Evolutionary conservation across 1,284 basidiomycete species (phyloP).

Genomic region (Ceraceosorus guamensis): DNA sequence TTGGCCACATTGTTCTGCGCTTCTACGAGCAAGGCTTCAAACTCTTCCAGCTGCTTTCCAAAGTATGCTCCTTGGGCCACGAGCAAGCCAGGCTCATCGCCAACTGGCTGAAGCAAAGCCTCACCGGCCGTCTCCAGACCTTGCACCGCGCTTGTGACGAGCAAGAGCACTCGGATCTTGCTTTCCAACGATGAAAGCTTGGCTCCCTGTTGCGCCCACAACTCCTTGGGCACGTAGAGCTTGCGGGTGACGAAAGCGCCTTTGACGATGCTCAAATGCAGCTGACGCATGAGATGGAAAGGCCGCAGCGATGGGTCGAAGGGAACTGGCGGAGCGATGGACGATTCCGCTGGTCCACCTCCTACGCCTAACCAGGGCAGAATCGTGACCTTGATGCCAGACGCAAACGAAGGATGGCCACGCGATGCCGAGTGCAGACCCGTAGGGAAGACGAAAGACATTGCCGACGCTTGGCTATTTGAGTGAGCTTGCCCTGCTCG

Average conservation of each 20-base stretch:
- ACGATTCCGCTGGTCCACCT: not conserved
- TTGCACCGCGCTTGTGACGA: slow-evolving; percentile 67
- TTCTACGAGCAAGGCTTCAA: slow-evolving; percentile 75
- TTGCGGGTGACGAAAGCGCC: slow-evolving; percentile 81
- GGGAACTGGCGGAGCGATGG: slow-evolving; percentile 1
- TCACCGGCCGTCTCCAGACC: slow-evolving; percentile 54
- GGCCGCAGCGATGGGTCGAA: slow-evolving; percentile 18
- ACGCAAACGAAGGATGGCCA: slow-evolving; percentile 22
- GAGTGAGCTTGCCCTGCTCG: not conserved
- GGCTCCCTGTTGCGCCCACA: slow-evolving; percentile 70
- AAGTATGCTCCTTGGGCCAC: slow-evolving; percentile 46
- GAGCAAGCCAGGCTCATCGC: slow-evolving; percentile 19
- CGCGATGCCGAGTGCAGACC: slow-evolving; percentile 28
- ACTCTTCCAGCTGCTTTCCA: slow-evolving; percentile 55
- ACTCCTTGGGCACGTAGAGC: slow-evolving; percentile 76
- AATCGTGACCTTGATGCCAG: not conserved
- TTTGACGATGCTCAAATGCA: slow-evolving; percentile 13
- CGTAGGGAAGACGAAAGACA: slow-evolving; percentile 27
- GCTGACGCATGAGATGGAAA: slow-evolving; percentile 17
- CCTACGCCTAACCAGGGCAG: slow-evolving; percentile 9
- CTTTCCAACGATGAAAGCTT: slow-evolving; percentile 72
- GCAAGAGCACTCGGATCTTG: slow-evolving; percentile 75
- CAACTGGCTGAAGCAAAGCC: slow-evolving; percentile 11
- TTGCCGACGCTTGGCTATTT: not conserved
- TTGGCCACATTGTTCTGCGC: slow-evolving; percentile 60